These are phyloP conservation scores for Trichophyton mentagrophytes DNA, from an alignment of 2,329 filamentous ascomycete genomes.

Conservation along the genomic window DNA sequence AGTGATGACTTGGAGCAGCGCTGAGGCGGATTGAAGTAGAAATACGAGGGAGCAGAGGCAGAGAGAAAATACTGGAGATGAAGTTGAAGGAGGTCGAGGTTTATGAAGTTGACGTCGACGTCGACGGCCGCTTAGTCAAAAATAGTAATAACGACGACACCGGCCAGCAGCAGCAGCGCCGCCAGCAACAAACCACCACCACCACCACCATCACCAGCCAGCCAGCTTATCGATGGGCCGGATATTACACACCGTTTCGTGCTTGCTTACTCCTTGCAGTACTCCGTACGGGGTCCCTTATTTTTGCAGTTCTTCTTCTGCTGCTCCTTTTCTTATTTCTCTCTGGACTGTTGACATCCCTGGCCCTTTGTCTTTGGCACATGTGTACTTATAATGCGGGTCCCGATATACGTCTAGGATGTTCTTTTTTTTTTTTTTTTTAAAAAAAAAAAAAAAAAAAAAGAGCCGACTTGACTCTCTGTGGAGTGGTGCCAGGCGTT, in stretches of 20 bases:
- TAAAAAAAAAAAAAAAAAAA: not conserved
- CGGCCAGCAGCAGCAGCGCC: not conserved
- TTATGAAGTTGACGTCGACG: not conserved
- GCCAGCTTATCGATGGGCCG: not conserved
- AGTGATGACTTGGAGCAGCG: not conserved
- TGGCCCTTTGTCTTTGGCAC: not conserved
- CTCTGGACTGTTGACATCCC: not conserved
- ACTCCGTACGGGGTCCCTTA: not conserved
- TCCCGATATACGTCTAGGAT: not conserved
- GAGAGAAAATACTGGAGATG: not conserved
- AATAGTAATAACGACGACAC: not conserved
- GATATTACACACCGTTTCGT: slow-evolving; percentile 4
- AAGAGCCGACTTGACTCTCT: not conserved
- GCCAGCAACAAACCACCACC: not conserved
- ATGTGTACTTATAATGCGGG: not conserved
- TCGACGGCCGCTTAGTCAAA: not conserved
- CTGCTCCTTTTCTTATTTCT: not conserved
- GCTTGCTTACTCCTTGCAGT: not conserved
- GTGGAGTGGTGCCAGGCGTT: not conserved
- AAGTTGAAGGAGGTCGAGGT: not conserved
- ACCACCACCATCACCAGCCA: too few relatives aligned
- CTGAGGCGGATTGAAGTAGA: not conserved
- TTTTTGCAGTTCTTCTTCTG: too few relatives aligned
- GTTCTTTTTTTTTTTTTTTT: not conserved
- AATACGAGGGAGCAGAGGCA: not conserved